Evolutionary conservation across 2,329 filamentous ascomycete species (phyloP).

Genomic region (Akanthomyces uredinophilus): DNA sequence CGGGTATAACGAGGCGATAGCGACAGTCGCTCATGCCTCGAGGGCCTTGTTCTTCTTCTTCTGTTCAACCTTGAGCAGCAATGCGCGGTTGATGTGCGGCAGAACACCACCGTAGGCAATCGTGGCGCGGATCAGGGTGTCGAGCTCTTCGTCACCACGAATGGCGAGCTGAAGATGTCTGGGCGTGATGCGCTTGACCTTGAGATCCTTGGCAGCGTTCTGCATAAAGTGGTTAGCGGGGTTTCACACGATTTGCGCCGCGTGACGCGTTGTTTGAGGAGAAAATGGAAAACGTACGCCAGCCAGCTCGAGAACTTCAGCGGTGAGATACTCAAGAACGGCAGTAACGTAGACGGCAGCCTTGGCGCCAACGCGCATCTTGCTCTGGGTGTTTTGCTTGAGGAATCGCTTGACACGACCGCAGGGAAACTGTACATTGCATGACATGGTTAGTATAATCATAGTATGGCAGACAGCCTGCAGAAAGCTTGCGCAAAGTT

Average conservation of each 20-base stretch:
- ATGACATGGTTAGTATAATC: constrained; percentile 20
- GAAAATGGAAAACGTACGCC: constrained; percentile 56
- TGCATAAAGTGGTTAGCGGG: constrained; percentile 29
- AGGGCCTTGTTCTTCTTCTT: constrained; percentile 76
- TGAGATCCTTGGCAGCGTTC: constrained; percentile 98
- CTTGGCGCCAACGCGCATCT: constrained; percentile 99
- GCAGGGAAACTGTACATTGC: constrained; percentile 74
- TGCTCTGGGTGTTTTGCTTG: constrained; percentile 98
- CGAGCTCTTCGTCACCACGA: constrained; percentile 95
- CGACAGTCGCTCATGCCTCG: constrained; percentile 32
- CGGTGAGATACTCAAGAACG: constrained; percentile 95
- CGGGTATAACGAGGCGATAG: constrained; percentile 1
- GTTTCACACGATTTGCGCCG: constrained; percentile 14
- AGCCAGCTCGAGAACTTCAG: constrained; percentile 95
- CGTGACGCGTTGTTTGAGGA: constrained; percentile 4
- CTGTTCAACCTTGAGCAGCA: constrained; percentile 93
- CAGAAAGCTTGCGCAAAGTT: constrained; percentile 14
- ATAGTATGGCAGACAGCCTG: background rate
- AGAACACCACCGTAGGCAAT: constrained; percentile 98
- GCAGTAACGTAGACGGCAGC: constrained; percentile 97
- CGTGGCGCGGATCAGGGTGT: constrained; percentile 93
- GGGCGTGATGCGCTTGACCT: constrained; percentile 99
- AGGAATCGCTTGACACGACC: constrained; percentile 99
- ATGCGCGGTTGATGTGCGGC: constrained; percentile 96
- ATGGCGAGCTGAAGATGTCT: constrained; percentile 97